These are phyloP conservation scores for Colletotrichum kahawae DNA, from an alignment of 2,329 filamentous ascomycete species.

Conservation along the genomic window DNA sequence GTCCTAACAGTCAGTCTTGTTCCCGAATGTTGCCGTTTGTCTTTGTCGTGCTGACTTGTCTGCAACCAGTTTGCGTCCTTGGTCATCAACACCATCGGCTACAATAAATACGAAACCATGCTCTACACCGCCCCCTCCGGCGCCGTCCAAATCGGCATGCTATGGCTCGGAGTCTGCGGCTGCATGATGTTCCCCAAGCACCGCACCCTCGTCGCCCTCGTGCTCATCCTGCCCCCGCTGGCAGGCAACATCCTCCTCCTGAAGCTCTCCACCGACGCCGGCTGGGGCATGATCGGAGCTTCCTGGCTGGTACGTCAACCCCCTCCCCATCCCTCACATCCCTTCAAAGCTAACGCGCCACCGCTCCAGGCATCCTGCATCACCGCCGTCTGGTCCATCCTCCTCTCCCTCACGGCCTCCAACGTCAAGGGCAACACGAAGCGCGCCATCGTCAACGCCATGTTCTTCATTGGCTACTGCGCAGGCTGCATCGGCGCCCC, in stretches of 20 bases:
- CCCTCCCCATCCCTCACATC: not conserved
- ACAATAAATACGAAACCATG: conserved; percentile 48
- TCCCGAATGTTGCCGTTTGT: not conserved
- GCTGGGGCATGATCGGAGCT: conserved; percentile 53
- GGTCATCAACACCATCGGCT: conserved; percentile 52
- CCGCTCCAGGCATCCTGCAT: conserved; percentile 44
- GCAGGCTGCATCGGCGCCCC: conserved; percentile 50
- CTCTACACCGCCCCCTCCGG: conserved; percentile 51
- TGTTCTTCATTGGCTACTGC: conserved; percentile 57
- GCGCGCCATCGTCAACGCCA: conserved; percentile 47
- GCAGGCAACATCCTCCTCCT: conserved; percentile 49
- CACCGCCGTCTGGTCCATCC: conserved; percentile 44
- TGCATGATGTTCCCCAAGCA: conserved; percentile 43
- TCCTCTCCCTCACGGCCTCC: conserved; percentile 48
- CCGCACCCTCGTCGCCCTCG: conserved; percentile 42
- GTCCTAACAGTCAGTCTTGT: conserved; percentile 39
- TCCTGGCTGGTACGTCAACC: conserved; percentile 44
- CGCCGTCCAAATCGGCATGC: conserved; percentile 47
- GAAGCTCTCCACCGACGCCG: conserved; percentile 39
- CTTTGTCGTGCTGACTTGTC: conserved; percentile 20
- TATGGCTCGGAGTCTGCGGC: conserved; percentile 49
- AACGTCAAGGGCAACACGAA: conserved; percentile 59
- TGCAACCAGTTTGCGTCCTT: conserved; percentile 48
- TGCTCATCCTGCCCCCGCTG: conserved; percentile 45
- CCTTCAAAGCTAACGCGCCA: not conserved